Base-by-base conservation (phyloP, 2,329 filamentous ascomycete species). In the Botrytis squamosa region DNA sequence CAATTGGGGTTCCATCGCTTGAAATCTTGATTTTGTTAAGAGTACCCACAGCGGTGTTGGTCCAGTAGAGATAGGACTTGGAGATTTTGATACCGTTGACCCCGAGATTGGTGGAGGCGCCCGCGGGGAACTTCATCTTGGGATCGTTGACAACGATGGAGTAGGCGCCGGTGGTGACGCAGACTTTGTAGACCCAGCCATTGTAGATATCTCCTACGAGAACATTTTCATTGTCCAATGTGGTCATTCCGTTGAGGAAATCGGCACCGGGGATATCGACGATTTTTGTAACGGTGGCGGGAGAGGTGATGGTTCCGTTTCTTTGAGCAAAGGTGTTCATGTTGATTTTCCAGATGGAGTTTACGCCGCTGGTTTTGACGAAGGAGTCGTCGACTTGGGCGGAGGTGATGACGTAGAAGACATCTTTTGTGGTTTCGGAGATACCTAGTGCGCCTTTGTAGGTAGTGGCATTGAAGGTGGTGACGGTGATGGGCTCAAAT, bases 361-460 rank as follows among this genome's bases (percentile, higher is more conserved):
- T 73, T 7, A 74, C 44, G 10, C 76, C 76, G 38, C 73, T 78
- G 1, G 76, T 77, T 36, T 79, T 76, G 33, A 77, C 76, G 55
- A 77, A 75, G 36, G 76, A 78, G 14, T 78, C 78, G 10, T 78
- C 75, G 20, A 80, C 74, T 10, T 83, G 80, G 18, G 82, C 82
- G 4, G 74, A 72, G 2, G 72, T 55, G 25, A 72, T 68, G 52
- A 76, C 67, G 59, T 75, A 75, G 74, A 83, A 84, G 42, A 81
- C 73, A 71, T 84, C 80, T 3, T 76, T 72, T 10, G 75, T 62
- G 22, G 80, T 77, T 75, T 84, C 82, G 9, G 81, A 78, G 36
- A 84, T 83, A 2, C 82, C 82, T 5, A 81, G 75, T 8, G 81
- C 74, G n/a, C 80, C 79, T n/a, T 75, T 75, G 49, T 77, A 76